A percentile compares a stretch with the other conserved stretches of the same genome.
phyloP scores from a whole-genome alignment of 768 basidiomycete genomes.

The Lactarius psammicola region DNA sequence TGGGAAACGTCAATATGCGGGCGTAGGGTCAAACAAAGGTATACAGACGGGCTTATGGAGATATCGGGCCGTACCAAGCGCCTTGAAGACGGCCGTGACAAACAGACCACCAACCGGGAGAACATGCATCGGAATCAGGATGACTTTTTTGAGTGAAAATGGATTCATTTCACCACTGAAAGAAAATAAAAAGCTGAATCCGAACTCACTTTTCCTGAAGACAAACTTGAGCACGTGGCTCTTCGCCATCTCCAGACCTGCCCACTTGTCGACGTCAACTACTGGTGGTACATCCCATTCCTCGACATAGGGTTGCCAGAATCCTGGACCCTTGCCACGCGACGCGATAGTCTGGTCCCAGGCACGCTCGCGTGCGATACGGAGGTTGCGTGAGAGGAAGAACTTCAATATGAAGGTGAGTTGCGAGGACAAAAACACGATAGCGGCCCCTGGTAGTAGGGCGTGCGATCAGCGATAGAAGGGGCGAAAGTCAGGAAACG shows the following conservation, averaged over 20 bases:
- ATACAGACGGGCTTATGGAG: constrained; percentile 64
- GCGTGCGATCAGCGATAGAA: constrained; percentile 9
- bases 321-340: constrained; percentile 75
- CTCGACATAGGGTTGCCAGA: constrained; percentile 83
- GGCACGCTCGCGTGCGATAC: constrained; percentile 71
- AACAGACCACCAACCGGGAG: constrained; percentile 63
- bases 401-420: constrained; percentile 72
- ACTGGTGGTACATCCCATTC: constrained; percentile 69
- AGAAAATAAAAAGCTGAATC: background rate
- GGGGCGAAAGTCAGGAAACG: constrained; percentile 27
- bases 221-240: constrained; percentile 43
- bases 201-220: constrained; percentile 45
- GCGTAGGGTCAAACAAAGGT: background rate
- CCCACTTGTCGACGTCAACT: constrained; percentile 37
- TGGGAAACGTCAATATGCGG: background rate
- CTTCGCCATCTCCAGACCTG: constrained; percentile 38
- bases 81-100: constrained; percentile 61
- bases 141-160: constrained; percentile 39
- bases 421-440: constrained; percentile 73
- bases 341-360: constrained; percentile 83
- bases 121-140: constrained; percentile 61
- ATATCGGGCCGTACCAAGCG: constrained; percentile 61
- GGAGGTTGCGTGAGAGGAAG: constrained; percentile 82
- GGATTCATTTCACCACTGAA: constrained; percentile 23
- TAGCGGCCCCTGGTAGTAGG: constrained; percentile 59